These are phyloP conservation scores for Saccharum hybrid DNA, from an alignment of 202 grass and related monocot species.

Conservation along the genomic window DNA sequence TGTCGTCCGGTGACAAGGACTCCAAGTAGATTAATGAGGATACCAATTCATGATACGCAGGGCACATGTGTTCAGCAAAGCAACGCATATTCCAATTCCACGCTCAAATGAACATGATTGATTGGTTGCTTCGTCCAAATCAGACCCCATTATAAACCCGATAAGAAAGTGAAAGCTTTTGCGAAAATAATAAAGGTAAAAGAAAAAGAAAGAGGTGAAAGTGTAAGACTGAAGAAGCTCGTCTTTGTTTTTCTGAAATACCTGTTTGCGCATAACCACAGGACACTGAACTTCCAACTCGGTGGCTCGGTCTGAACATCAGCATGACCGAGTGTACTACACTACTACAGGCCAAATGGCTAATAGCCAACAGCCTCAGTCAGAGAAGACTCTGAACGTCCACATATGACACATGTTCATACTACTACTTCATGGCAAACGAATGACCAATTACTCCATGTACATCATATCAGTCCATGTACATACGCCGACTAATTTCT, in stretches of 20 bases:
- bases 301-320: neutral
- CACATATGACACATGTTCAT: too few relatives aligned
- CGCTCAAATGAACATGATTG: neutral
- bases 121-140: neutral
- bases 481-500: neutral
- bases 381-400: neutral
- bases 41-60: slow-evolving; percentile 4
- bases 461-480: neutral
- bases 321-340: neutral
- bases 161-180: neutral
- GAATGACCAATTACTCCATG: neutral
- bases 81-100: slow-evolving; percentile 25
- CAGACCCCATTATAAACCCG: neutral
- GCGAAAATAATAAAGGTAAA: neutral
- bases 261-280: neutral
- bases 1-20: slow-evolving; percentile 38
- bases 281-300: too few relatives aligned
- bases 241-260: neutral
- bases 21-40: neutral
- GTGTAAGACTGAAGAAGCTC: neutral
- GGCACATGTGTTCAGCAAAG: slow-evolving; percentile 8
- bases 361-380: neutral
- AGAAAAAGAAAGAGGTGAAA: neutral
- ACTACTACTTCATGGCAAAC: too few relatives aligned
- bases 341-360: too few relatives aligned